Evolutionary conservation across 2,329 filamentous ascomycete species (phyloP).

Genomic region (Arthrobotrys sinensis): DNA sequence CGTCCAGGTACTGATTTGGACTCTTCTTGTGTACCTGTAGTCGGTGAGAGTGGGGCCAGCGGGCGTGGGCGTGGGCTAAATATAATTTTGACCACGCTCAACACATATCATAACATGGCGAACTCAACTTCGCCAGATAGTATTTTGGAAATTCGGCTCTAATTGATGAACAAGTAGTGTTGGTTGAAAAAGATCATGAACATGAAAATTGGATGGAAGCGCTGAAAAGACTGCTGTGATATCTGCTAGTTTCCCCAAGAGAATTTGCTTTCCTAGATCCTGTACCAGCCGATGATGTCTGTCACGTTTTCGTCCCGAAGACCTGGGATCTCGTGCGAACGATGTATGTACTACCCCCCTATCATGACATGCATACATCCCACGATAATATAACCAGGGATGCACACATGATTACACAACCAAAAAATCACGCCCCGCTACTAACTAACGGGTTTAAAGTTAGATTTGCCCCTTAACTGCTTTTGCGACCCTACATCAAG

Average conservation of each 20-base stretch:
- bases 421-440: background rate
- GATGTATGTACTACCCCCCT: background rate
- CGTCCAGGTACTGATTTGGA: background rate
- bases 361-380: constrained; percentile 23
- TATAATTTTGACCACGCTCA: constrained; percentile 28
- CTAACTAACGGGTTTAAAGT: constrained; percentile 1
- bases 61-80: constrained; percentile 21
- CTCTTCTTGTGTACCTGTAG: no score
- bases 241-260: no score
- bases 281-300: background rate
- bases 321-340: background rate
- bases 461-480: constrained; percentile 14
- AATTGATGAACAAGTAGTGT: no score
- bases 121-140: background rate
- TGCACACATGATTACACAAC: constrained; percentile 28
- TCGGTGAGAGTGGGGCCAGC: constrained; percentile 15
- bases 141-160: no score
- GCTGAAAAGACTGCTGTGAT: no score
- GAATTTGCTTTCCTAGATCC: no score
- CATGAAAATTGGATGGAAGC: no score
- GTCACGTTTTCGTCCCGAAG: background rate
- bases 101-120: background rate
- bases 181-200: no score
- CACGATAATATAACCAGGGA: constrained; percentile 28
- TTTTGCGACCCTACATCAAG: background rate